These are phyloP conservation scores for Spathaspora arborariae DNA, from an alignment of 805 yeast genomes.

Conservation along the genomic window DNA sequence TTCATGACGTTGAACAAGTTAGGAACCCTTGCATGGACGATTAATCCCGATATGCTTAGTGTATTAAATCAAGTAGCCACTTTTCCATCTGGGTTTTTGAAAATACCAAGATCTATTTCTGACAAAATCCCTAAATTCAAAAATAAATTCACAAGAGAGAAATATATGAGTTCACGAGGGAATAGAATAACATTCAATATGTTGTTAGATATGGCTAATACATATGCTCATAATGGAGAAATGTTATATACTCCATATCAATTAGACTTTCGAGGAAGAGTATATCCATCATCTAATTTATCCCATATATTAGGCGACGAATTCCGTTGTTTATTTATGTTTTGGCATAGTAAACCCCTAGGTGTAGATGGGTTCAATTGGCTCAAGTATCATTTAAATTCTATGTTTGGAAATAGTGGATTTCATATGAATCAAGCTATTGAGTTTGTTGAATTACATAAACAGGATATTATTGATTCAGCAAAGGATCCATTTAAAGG, in stretches of 20 bases:
- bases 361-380: conserved; percentile 34
- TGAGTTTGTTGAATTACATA: conserved; percentile 22
- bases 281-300: conserved; percentile 36
- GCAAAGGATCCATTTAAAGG: conserved; percentile 25
- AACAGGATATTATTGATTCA: conserved; percentile 19
- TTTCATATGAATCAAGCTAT: conserved; percentile 21
- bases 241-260: conserved; percentile 34
- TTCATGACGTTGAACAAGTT: conserved; percentile 26
- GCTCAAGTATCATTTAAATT: conserved; percentile 38
- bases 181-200: conserved; percentile 11
- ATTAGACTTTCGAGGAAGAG: conserved; percentile 40
- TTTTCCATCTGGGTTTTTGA: conserved; percentile 17
- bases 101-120: conserved; percentile 18
- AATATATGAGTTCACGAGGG: not conserved
- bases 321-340: conserved; percentile 30
- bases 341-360: conserved; percentile 34
- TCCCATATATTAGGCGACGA: conserved; percentile 35
- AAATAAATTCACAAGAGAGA: not conserved
- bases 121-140: conserved; percentile 1
- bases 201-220: conserved; percentile 19
- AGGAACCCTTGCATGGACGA: conserved; percentile 33
- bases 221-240: conserved; percentile 30
- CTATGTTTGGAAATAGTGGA: conserved; percentile 28
- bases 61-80: conserved; percentile 20
- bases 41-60: conserved; percentile 23